Evolutionary conservation across 2,329 filamentous ascomycete species (phyloP).

Genomic region (Fusarium sp.): DNA sequence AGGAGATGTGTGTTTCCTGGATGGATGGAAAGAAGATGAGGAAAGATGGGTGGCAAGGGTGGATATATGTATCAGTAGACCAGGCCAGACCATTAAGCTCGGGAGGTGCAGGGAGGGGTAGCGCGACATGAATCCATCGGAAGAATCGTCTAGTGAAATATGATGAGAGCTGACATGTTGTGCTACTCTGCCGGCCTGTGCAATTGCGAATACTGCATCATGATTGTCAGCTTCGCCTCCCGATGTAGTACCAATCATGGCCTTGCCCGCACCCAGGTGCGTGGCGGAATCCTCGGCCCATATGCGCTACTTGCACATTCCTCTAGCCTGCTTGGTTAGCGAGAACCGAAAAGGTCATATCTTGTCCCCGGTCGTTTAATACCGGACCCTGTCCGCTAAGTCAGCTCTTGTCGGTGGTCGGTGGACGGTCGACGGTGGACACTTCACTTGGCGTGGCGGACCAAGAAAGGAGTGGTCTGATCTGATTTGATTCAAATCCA

Average conservation of each 20-base stretch:
- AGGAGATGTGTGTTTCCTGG: neutral
- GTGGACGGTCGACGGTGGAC: slow-evolving; percentile 15
- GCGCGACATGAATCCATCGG: slow-evolving; percentile 20
- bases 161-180: slow-evolving; percentile 38
- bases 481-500: slow-evolving; percentile 37
- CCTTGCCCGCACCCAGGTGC: slow-evolving; percentile 25
- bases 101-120: slow-evolving; percentile 20
- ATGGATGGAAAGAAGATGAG: slow-evolving; percentile 11
- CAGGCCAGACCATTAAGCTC: slow-evolving; percentile 1
- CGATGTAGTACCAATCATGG: slow-evolving; percentile 39
- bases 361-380: slow-evolving; percentile 17
- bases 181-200: slow-evolving; percentile 16
- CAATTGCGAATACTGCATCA: slow-evolving; percentile 27
- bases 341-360: slow-evolving; percentile 9
- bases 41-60: slow-evolving; percentile 11
- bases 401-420: slow-evolving; percentile 8
- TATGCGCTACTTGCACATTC: slow-evolving; percentile 31
- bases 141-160: slow-evolving; percentile 21
- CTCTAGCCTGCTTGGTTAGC: slow-evolving; percentile 23
- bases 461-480: slow-evolving; percentile 18
- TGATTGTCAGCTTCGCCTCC: slow-evolving; percentile 40
- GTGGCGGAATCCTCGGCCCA: slow-evolving; percentile 24
- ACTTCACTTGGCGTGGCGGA: slow-evolving; percentile 15
- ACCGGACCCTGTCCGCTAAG: neutral
- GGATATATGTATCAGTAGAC: slow-evolving; percentile 9